A percentile compares a stretch with the other conserved stretches of the same genome.
These are phyloP conservation scores for Cenococcum geophilum DNA, from an alignment of 495 filamentous ascomycete genomes.

Conservation along the genomic window DNA sequence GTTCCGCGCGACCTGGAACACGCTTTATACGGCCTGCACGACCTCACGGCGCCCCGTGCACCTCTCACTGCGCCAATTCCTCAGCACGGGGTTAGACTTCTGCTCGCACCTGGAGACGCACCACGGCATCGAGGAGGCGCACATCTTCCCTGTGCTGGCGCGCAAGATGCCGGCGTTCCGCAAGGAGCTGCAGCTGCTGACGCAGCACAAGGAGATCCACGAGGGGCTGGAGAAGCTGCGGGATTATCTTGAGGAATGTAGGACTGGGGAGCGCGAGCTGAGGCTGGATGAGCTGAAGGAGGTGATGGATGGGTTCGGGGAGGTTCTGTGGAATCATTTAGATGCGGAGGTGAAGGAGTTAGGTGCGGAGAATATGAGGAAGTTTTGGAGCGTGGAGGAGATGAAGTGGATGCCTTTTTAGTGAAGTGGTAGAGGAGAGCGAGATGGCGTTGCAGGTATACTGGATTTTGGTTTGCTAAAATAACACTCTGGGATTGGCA, in stretches of 20 bases:
- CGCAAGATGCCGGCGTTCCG: slow-evolving; percentile 75
- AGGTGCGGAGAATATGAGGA: slow-evolving; percentile 74
- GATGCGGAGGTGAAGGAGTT: slow-evolving; percentile 41
- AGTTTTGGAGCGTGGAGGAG: slow-evolving; percentile 73
- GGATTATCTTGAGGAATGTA: slow-evolving; percentile 60
- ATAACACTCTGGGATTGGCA: too few species aligned
- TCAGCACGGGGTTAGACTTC: slow-evolving; percentile 60
- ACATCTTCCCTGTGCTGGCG: slow-evolving; percentile 75
- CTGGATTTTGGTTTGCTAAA: too few species aligned
- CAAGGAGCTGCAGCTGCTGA: slow-evolving; percentile 57
- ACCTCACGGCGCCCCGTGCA: slow-evolving; percentile 48
- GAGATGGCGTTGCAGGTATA: neutral
- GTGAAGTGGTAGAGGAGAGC: neutral
- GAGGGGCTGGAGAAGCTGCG: slow-evolving; percentile 67
- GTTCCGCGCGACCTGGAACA: slow-evolving; percentile 68
- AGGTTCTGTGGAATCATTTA: slow-evolving; percentile 42
- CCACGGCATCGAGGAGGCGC: slow-evolving; percentile 77
- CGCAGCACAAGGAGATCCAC: slow-evolving; percentile 81
- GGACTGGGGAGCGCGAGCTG: slow-evolving; percentile 59
- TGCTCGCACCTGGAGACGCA: slow-evolving; percentile 63
- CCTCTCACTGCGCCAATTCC: slow-evolving; percentile 58
- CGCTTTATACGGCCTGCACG: slow-evolving; percentile 55
- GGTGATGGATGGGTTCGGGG: slow-evolving; percentile 59
- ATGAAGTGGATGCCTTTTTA: slow-evolving; percentile 57
- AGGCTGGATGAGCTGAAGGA: slow-evolving; percentile 60